Evolutionary conservation across 2,329 filamentous ascomycete genomes (phyloP), one percentile per base, ranked within the genome.

Genomic region (Aspergillus sp.): DNA sequence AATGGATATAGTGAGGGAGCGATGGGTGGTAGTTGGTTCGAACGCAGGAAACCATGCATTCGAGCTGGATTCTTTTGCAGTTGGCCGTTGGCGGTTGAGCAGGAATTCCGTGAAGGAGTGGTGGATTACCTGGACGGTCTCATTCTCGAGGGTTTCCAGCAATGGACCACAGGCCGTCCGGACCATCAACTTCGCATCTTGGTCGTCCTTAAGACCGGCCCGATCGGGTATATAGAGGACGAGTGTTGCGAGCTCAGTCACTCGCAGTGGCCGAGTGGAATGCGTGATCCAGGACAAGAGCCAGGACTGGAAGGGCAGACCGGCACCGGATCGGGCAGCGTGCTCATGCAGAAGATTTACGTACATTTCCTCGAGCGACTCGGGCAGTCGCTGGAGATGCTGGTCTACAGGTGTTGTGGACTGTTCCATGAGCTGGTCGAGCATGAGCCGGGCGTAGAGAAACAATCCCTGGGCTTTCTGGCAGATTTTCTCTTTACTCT

Each of bases 71-170:
- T 35, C 27, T 8, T 9, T 19, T 11, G 45, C 24, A 35, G 15
- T 47, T 12, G 45, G 14, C 6, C 45, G 45, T 1, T 6, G 23
- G 1, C 15, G 5, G 24, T 55, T 71, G 1, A 70, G 64, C 12
- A 81, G 61, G 57, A 77, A 82, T 53, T 82, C 79, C 3, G 79
- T 80, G 41, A 82, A 75, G 1, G 78, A 81, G 52, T 81, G 79
- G 59, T 82, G 79, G 6, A 81, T 75, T 6, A 81, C 72, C 17
- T 72, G 71, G 9, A 81, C 58, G 0, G 74, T 77, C 52, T 79
- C 79, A 49, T 81, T 77, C 17, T 78, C 75, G 2, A 77, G 65
- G 19, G 80, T 66, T 57, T 81, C 78, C 1, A 81, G 59, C 33
- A 81, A 60, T 8, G 76, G 71, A 1, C 77, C 77, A 58, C 75